Base-by-base conservation (phyloP, 306 rosid genomes). In the Cicer chorassanicum region DNA sequence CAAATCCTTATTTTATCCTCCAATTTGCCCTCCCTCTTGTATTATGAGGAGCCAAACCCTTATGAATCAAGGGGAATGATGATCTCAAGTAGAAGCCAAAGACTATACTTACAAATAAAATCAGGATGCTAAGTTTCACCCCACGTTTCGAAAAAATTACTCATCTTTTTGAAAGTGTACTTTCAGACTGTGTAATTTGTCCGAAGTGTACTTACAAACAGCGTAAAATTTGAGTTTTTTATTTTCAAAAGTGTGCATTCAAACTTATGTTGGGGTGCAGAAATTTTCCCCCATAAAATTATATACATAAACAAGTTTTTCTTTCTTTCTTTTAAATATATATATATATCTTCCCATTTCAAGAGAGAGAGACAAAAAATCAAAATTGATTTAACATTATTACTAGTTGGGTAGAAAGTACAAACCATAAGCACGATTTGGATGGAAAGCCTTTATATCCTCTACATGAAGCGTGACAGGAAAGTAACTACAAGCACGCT, bases 371-470 rank as follows among this genome's bases (percentile, higher is more conserved):
- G 0, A 1, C 4, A 29, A 57, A 56, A 18, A 76, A 4, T 45
- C 8, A 65, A 40, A 49, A 65, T 6, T 45, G 77, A 80, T 45
- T 65, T 8, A 39, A 43, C 9, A 62, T 36, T 62, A 38, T 4
- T 19, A 42, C 5, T 10, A 46, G 36, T 55, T 54, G 6, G 15
- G 40, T 39, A 64, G 9, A 44, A 19, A 21, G 18, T 6, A 72
- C 85, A 70, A 73, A 89, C 98, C 97, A 82, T 94, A 94, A 76
- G 97, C 80, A 38, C 90, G 92, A 87, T 88, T 68, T 43, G 99
- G 88, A 86, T 81, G 73, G 64, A 94, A 94, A 77, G 85, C 85
- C 49, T 89, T 75, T 2, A 91, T 86, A 75, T 94, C 95, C 81
- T 94, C 96, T 0, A 92, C 96, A 65, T 87, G 88, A 80, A 92